phyloP scores from a whole-genome alignment of 139 green algal species.

The Nannochloris sp. region DNA sequence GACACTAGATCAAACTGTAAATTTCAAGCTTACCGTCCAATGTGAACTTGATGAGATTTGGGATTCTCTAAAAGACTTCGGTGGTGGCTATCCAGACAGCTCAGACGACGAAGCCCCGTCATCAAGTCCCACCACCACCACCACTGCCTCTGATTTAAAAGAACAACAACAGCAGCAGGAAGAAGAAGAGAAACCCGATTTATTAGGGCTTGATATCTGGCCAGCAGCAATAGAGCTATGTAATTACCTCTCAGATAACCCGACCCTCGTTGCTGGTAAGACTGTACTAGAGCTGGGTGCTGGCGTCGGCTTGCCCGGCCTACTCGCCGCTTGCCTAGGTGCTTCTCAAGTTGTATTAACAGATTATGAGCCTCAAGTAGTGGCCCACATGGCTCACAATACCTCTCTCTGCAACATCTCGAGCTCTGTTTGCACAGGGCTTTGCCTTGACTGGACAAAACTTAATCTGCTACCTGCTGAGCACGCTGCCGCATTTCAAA shows the following conservation, averaged over 20 bases:
- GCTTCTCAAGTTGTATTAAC: not conserved
- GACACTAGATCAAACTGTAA: not conserved
- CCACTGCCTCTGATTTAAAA: no score
- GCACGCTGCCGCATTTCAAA: not conserved
- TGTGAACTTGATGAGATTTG: not conserved
- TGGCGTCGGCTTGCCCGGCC: not conserved
- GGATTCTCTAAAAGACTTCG: not conserved
- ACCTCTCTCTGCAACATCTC: not conserved
- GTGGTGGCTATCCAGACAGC: not conserved
- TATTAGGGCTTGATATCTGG: slow-evolving; percentile 10
- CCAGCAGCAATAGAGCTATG: not conserved
- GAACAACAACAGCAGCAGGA: not conserved
- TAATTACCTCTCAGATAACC: not conserved
- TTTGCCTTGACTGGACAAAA: slow-evolving; percentile 5
- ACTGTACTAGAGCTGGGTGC: slow-evolving; percentile 8
- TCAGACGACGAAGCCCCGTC: not conserved
- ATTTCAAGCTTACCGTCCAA: slow-evolving; percentile 8
- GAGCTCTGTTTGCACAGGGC: not conserved
- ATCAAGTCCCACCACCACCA: no score
- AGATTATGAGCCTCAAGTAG: slow-evolving; percentile 7
- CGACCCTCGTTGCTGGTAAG: not conserved
- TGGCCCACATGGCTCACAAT: not conserved
- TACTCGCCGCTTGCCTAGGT: not conserved
- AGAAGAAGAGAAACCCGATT: not conserved
- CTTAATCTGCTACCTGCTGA: not conserved